A percentile compares a stretch with the other conserved stretches of the same genome.
Conservation (phyloP, 306 rosid species). For the Purshia tridentata region DNA sequence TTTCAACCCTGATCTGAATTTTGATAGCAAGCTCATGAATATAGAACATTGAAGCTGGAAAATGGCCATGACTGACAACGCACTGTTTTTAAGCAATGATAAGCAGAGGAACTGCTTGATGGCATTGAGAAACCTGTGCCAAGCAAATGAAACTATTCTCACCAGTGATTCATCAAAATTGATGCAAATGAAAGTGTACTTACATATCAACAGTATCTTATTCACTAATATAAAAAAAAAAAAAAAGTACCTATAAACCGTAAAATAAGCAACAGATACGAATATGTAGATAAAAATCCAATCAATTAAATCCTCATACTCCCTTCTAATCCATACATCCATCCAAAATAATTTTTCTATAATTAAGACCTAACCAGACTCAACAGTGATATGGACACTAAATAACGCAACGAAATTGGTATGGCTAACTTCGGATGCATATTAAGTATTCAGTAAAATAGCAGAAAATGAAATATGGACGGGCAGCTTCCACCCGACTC, state of each 20-base stretch:
- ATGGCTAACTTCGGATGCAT: background rate
- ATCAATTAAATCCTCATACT: background rate
- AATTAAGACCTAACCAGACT: background rate
- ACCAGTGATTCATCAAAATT: slow-evolving; percentile 17
- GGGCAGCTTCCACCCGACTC: background rate
- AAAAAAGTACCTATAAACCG: background rate
- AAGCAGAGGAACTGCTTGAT: slow-evolving; percentile 94
- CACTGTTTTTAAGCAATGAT: slow-evolving; percentile 92
- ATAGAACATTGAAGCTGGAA: slow-evolving; percentile 97
- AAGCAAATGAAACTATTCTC: slow-evolving; percentile 36
- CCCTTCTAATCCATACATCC: background rate
- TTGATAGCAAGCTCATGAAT: slow-evolving; percentile 75
- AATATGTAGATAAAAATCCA: background rate
- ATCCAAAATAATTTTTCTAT: background rate
- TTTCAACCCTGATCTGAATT: slow-evolving; percentile 90
- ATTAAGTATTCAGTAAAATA: background rate
- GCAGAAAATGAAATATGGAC: background rate
- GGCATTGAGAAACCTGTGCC: slow-evolving; percentile 78
- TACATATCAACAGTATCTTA: background rate
- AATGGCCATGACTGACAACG: slow-evolving; percentile 90
- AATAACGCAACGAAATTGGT: no score
- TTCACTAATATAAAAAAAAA: background rate
- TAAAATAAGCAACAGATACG: background rate
- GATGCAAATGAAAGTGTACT: slow-evolving; percentile 5
- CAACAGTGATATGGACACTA: background rate